Base-by-base conservation (phyloP, 176 grass and related monocot species). In the Bolboschoenus planiculmis region DNA sequence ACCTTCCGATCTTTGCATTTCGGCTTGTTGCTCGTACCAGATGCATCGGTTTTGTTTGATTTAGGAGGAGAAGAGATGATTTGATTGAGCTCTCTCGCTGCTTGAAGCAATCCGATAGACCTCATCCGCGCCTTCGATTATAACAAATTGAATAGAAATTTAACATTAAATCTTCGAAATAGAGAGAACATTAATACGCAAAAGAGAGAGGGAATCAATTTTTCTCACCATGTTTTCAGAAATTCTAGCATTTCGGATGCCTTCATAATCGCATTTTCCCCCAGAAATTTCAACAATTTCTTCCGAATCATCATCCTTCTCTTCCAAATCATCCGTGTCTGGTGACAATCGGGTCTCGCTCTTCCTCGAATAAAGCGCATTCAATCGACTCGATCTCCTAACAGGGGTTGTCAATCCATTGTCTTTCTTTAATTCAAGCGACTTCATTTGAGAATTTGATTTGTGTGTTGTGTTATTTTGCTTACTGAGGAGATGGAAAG, bases 191-290 rank as follows among this genome's bases (percentile, higher is more conserved):
- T 33, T 63, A 71, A 59, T 10, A 73, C 72, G 58, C n/a, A 83
- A 44, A 73, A 42, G 10, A 54, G 47, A 15, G 30, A 83, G 60
- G 43, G 35, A 82, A 68, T 39, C 14, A 50, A 50, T 33, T 55
- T 81, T 33, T 73, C 34, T 10, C 46, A 97, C 94, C 91, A 85
- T 83, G 85, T 93, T 93, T 86, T 91, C 81, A 2, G 87, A 87
- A 85, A 97, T 93, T 68, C 94, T 89, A 31, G 91, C 91, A 50
- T 97, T 84, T 44, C 94, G 85, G 39, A 93, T 21, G 57, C 86
- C 90, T 85, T 93, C 91, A 40, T 97, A 97, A 62, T 91, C 85
- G 50, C 60, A 83, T 58, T 85, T 91, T 73, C 56, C 84, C 26
- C 78, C 37, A 29, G 84, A 64, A 24, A 15, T 91, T 77, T 87